Conservation (phyloP, 441 rosid species). For the Erysimum cheiri region DNA sequence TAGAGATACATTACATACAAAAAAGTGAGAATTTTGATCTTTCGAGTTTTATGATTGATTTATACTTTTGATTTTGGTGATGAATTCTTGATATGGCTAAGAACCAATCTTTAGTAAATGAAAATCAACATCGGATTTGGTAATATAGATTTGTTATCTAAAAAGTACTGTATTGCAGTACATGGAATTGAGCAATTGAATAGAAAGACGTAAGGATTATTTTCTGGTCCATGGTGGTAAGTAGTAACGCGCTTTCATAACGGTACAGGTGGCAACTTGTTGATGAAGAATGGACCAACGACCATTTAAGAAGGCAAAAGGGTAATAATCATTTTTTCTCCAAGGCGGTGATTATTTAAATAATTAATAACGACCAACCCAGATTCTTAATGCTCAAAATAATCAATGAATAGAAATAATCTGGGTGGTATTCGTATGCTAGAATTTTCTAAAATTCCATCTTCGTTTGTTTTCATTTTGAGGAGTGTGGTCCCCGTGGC, state of each 20-base stretch:
- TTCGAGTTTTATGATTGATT: neutral
- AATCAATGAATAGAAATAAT: constrained; percentile 6
- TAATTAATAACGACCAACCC: neutral
- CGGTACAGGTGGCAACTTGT: neutral
- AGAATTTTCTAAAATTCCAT: constrained; percentile 9
- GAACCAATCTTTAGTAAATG: neutral
- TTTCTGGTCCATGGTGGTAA: neutral
- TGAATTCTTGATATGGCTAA: neutral
- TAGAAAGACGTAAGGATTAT: neutral
- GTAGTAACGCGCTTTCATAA: constrained; percentile 1
- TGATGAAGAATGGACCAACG: constrained; percentile 19
- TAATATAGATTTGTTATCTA: neutral
- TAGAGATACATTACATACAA: neutral
- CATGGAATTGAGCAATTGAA: neutral
- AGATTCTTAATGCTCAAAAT: constrained; percentile 14
- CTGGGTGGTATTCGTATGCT: neutral
- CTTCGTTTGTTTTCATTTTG: constrained; percentile 23
- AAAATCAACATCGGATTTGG: neutral
- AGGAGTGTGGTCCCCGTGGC: constrained; percentile 32
- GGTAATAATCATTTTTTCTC: neutral
- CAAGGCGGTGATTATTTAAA: constrained; percentile 31
- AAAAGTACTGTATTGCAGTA: neutral
- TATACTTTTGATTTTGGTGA: neutral
- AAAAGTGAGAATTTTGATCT: neutral
- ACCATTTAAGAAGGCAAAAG: neutral